Base-by-base conservation (phyloP, 306 rosid genomes). In the Casuarina glauca region DNA sequence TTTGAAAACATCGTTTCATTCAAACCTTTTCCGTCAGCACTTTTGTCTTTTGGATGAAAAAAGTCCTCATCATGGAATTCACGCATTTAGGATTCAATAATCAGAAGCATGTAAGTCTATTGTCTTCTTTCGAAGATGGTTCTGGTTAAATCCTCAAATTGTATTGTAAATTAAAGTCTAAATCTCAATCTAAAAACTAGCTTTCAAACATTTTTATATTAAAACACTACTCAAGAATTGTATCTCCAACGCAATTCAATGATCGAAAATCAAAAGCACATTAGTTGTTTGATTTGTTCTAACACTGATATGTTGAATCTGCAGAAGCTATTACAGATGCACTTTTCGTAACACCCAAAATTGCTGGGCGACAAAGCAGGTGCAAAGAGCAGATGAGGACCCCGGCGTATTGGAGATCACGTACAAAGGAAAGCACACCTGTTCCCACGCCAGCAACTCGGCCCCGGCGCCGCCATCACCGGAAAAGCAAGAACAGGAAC, bases 241-340 rank as follows among this genome's bases (percentile, higher is more conserved):
- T 26, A 26, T 26, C 32, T 26, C 32, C 32, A 26, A 26, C 32
- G 32, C 32, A 26, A 26, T 26, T 26, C 32, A 26, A 26, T 26
- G 32, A 26, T 26, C 32, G 1, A 26, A 26, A 26, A 26, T 26
- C 32, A 26, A 26, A 26, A 26, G 32, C 1, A 26, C 32, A 26
- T 26, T 26, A 26, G 1, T 26, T 26, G 32, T 26, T 26, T 26
- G 32, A 26, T 26, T 26, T 26, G 51, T 10, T 77, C 81, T 88
- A 74, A 84, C 32, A 46, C 9, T 6, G 52, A 38, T 39, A 35
- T 74, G 16, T 81, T 79, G 67, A 41, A 66, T 73, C 78, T 89
- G 93, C 99, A 96, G 99, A 89, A 93, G 98, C 83, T 96, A 96
- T 72, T 96, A 96, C 74, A 69, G 99, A 84, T 96, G 99, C 89